Evolutionary conservation across 2,329 filamentous ascomycete species (phyloP).

Genomic region (Ophiostoma quercus): DNA sequence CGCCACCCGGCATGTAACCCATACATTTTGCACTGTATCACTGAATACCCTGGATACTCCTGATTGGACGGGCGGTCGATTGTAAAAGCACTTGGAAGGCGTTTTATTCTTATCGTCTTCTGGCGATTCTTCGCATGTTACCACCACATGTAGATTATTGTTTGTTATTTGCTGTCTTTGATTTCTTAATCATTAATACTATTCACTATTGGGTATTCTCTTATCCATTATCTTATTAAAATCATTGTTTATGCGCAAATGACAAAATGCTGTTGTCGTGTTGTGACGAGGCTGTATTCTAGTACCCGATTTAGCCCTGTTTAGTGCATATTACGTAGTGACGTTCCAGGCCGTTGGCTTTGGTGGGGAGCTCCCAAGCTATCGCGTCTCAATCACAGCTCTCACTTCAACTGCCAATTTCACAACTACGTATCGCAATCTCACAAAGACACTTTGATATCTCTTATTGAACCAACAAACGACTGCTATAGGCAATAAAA

Average conservation of each 20-base stretch:
- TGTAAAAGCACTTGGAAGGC: background rate
- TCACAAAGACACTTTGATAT: no score
- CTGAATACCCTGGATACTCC: background rate
- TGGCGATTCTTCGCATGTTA: background rate
- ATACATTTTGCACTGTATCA: background rate
- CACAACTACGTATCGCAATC: background rate
- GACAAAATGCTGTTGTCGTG: background rate
- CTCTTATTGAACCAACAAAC: no score
- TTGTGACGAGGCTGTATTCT: background rate
- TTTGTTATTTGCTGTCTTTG: background rate
- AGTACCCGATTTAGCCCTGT: background rate
- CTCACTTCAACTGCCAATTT: background rate
- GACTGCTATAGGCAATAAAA: no score
- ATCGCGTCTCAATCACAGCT: background rate
- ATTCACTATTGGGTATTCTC: background rate
- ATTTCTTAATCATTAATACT: background rate
- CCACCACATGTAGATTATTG: background rate
- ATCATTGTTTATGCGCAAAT: background rate
- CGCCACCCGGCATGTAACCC: slow-evolving; percentile 4
- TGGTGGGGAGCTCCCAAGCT: slow-evolving; percentile 13
- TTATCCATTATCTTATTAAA: background rate
- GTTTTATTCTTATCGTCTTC: background rate
- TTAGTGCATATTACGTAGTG: slow-evolving; percentile 14
- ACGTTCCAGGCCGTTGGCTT: background rate
- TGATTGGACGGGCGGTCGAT: background rate